phyloP scores from a whole-genome alignment of 108 stramenopile species.

The Skeletonema potamos region DNA sequence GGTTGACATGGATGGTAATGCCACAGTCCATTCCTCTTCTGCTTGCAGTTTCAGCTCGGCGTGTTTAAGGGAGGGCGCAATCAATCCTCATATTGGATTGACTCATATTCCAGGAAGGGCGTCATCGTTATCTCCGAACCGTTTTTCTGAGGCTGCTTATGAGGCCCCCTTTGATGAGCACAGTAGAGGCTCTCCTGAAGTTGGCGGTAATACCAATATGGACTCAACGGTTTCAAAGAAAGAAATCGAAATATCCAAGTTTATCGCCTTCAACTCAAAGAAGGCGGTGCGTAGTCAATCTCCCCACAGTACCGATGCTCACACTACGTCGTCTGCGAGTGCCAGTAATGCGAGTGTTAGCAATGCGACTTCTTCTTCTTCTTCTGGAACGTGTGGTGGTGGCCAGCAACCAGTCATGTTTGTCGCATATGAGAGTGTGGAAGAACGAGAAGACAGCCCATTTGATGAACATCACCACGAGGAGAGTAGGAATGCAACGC shows the following conservation, averaged over 20 bases:
- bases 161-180: neutral
- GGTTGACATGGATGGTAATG: neutral
- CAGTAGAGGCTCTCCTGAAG: neutral
- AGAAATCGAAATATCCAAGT: neutral
- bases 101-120: neutral
- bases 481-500: neutral
- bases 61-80: neutral
- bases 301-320: neutral
- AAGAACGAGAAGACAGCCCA: neutral
- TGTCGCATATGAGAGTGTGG: neutral
- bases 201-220: neutral
- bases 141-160: neutral
- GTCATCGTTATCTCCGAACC: neutral
- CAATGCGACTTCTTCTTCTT: neutral
- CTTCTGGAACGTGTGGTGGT: neutral
- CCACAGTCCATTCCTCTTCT: neutral
- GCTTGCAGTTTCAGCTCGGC: neutral
- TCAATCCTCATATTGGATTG: constrained; percentile 1
- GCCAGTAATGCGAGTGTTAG: neutral
- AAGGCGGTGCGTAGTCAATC: neutral
- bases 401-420: constrained; percentile 1
- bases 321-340: neutral
- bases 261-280: neutral
- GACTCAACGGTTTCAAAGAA: neutral
- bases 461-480: constrained; percentile 1